Base-by-base conservation (phyloP, 768 basidiomycete species). In the Lactifluus echinatus region DNA sequence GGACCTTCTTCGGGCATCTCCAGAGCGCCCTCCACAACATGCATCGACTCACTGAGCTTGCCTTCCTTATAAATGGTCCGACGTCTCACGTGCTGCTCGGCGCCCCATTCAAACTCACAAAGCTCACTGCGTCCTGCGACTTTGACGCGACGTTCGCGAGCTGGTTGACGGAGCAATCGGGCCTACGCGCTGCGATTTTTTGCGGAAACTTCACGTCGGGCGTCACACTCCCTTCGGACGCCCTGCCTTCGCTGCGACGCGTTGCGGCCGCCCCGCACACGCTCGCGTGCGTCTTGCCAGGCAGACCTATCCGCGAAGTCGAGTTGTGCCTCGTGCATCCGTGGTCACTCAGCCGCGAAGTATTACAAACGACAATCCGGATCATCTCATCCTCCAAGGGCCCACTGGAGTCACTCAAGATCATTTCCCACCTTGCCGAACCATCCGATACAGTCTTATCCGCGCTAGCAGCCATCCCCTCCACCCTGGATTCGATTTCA, bases 241-340 rank as follows among this genome's bases (percentile, higher is more conserved):
- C 65, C 29, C 52, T 69, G 14, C 63, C 55, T 37, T 62, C 60
- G n/a, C 53, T 69, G 15, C 55, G 63, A 19, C 64, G 63, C 14
- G 56, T 69, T 34, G 66, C 67, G 37, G 67, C 66, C 0, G 59
- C 64, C 11, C 67, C 68, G 15, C 63, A 64, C 24, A 64, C 67
- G 26, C 53, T 69, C 15, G 62, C 68, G 5, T 50, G 59, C 24
- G 62, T 68, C 8, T 64, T 69, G 21, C 68, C 68, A 0, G 61
- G 59, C 23, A 60, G 68, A 36, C 52, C 64, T 26, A 60, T 69
- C 14, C 47, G 49, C 26, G 63, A 65, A 37, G 66, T 68, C 10
- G 68, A 69, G 42, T 53, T 69, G 21, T 67, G 65, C 42, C 56
- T 69, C 33, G 50, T 63, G 44, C 62, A 67, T 23, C 65, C 66